Percentiles rank a stretch among this genome's conserved stretches.
These are phyloP conservation scores for Phytophthora macrochlamydospora DNA, from an alignment of 352 stramenopile genomes.

Conservation along the genomic window DNA sequence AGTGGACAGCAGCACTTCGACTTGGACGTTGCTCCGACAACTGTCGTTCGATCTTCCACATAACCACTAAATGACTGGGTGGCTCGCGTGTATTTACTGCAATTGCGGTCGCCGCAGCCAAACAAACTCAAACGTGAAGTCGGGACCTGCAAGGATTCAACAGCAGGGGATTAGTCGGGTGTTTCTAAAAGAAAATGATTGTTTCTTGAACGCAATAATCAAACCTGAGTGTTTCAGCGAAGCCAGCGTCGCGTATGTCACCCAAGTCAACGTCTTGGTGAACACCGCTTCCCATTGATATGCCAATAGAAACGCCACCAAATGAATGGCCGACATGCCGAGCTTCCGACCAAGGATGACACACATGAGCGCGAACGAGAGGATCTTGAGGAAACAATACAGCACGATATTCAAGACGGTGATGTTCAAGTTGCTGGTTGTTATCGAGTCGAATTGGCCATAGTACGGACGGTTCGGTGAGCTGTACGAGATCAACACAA, in stretches of 20 bases:
- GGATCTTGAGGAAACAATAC: slow-evolving; percentile 2
- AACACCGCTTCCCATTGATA: slow-evolving; percentile 8
- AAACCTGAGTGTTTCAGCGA: slow-evolving; percentile 5
- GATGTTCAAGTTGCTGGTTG: slow-evolving; percentile 3
- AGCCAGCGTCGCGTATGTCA: slow-evolving; percentile 5
- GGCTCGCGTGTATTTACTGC: neutral
- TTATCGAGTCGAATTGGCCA: slow-evolving; percentile 7
- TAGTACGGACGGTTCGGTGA: slow-evolving; percentile 3
- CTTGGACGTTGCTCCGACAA: no score
- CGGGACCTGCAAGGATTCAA: neutral
- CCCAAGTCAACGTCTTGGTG: neutral
- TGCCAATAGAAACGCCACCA: slow-evolving; percentile 8
- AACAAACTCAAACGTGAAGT: slow-evolving; percentile 10
- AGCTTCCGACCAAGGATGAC: slow-evolving; percentile 7
- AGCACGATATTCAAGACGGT: slow-evolving; percentile 6
- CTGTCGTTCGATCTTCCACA: no score
- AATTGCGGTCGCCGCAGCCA: neutral
- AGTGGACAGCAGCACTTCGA: no score
- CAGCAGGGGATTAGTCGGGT: neutral
- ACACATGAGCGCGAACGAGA: slow-evolving; percentile 10
- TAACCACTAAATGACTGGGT: no score
- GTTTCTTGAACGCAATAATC: no score
- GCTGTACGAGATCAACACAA: slow-evolving; percentile 2
- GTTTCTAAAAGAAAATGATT: no score
- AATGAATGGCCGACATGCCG: slow-evolving; percentile 2